Evolutionary conservation across 139 green algal genomes (phyloP).

Genomic region (Picochlorum costavermella): DNA sequence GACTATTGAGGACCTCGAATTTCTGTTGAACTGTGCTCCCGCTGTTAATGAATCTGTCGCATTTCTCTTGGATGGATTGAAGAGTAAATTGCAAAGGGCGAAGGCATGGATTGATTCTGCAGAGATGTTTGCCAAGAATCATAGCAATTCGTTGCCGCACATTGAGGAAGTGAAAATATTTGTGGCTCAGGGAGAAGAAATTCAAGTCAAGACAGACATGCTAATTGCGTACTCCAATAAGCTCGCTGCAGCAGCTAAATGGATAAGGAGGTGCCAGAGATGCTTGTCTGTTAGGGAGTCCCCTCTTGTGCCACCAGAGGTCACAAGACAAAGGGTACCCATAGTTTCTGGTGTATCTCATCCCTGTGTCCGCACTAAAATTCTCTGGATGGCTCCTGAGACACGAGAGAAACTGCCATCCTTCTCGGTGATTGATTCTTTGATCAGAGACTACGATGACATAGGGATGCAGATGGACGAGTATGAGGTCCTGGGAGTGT

Average conservation of each 20-base stretch:
- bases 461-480: neutral
- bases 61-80: neutral
- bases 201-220: constrained; percentile 26
- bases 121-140: constrained; percentile 1
- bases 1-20: neutral
- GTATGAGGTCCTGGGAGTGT: constrained; percentile 10
- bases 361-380: too few relatives aligned
- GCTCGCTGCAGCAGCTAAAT: constrained; percentile 15
- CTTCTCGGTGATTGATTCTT: constrained; percentile 7
- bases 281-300: neutral
- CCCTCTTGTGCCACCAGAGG: neutral
- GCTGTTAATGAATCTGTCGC: too few relatives aligned
- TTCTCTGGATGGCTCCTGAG: neutral
- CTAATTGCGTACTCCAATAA: constrained; percentile 10
- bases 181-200: constrained; percentile 7
- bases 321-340: neutral
- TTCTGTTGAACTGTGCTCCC: too few relatives aligned
- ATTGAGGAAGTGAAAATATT: constrained; percentile 31
- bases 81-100: too few relatives aligned
- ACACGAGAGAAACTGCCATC: neutral
- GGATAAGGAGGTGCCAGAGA: constrained; percentile 8
- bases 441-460: constrained; percentile 18
- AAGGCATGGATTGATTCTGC: constrained; percentile 4
- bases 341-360: neutral
- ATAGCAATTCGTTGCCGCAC: neutral